phyloP scores from a whole-genome alignment of 1,284 basidiomycete genomes.

The Cryptococcus maquisensis region DNA sequence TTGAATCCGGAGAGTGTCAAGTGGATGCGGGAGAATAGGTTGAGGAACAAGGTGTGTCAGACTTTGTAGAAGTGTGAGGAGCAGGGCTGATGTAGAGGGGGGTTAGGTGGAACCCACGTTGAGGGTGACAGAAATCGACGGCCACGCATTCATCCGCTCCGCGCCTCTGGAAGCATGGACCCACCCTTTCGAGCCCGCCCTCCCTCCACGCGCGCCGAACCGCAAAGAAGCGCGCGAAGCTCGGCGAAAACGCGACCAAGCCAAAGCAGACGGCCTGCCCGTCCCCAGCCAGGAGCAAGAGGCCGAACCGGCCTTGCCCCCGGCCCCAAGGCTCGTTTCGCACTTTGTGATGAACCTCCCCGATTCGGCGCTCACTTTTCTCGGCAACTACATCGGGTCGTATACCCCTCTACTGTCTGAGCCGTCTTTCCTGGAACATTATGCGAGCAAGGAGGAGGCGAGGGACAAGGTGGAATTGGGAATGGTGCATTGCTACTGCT shows the following conservation, averaged over 20 bases:
- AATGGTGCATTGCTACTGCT: constrained; percentile 93
- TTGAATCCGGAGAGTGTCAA: constrained; percentile 83
- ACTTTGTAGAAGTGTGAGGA: too few relatives aligned
- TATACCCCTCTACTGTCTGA: constrained; percentile 40
- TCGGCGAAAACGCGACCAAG: constrained; percentile 13
- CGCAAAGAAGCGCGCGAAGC: constrained; percentile 24
- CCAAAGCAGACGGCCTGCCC: neutral
- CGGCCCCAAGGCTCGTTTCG: constrained; percentile 55
- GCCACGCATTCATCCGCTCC: constrained; percentile 71
- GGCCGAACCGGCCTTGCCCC: neutral
- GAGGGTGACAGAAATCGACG: constrained; percentile 71
- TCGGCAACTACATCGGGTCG: constrained; percentile 80
- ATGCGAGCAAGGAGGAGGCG: neutral
- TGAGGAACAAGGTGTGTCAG: constrained; percentile 67
- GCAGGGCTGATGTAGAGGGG: neutral
- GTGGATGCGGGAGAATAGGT: constrained; percentile 70
- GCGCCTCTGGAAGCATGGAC: constrained; percentile 57
- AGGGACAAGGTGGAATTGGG: constrained; percentile 58
- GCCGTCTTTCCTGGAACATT: constrained; percentile 20
- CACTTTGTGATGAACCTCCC: constrained; percentile 99
- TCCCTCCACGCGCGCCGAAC: neutral
- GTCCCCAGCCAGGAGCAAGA: constrained; percentile 3
- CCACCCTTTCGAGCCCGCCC: neutral
- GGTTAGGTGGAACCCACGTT: constrained; percentile 64
- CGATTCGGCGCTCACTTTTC: constrained; percentile 81